These are phyloP conservation scores for Sisymbrium irio DNA, from an alignment of 345 rosid species.

Conservation along the genomic window DNA sequence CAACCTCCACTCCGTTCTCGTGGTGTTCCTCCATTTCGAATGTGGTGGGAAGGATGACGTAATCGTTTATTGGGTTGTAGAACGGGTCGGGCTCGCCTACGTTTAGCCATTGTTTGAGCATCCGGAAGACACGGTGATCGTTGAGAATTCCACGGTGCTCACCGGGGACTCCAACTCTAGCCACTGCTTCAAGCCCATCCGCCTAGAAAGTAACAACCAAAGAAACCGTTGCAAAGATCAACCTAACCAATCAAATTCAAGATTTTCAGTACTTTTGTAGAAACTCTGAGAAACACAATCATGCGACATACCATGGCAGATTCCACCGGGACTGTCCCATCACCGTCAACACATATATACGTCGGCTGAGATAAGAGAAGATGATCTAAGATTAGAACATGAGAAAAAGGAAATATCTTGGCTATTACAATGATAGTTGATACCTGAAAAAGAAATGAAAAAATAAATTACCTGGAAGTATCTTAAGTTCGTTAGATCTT, in stretches of 20 bases:
- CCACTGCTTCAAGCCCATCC: conserved; percentile 90
- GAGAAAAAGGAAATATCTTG: neutral
- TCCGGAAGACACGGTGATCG: conserved; percentile 83
- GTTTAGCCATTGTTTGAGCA: conserved; percentile 83
- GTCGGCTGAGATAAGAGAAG: conserved; percentile 53
- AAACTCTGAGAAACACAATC: neutral
- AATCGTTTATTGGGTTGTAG: conserved; percentile 88
- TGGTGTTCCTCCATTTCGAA: conserved; percentile 60
- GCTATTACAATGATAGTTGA: neutral
- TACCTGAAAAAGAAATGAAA: neutral
- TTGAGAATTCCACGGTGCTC: conserved; percentile 90
- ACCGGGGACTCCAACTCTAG: conserved; percentile 90
- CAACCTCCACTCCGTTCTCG: conserved; percentile 68
- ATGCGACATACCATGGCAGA: conserved; percentile 76
- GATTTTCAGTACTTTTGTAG: neutral
- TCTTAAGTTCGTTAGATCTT: conserved; percentile 52
- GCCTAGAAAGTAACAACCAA: conserved; percentile 47
- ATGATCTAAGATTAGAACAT: conserved; percentile 8
- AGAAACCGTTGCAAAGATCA: too few relatives aligned
- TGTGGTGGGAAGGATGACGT: conserved; percentile 72
- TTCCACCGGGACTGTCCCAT: conserved; percentile 92
- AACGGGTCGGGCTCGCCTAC: conserved; percentile 79
- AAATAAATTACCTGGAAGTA: conserved; percentile 53
- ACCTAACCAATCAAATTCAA: conserved; percentile 6
- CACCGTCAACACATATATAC: conserved; percentile 84